Conservation (phyloP, 2,329 filamentous ascomycete genomes). For the Scytalidium lignicola region DNA sequence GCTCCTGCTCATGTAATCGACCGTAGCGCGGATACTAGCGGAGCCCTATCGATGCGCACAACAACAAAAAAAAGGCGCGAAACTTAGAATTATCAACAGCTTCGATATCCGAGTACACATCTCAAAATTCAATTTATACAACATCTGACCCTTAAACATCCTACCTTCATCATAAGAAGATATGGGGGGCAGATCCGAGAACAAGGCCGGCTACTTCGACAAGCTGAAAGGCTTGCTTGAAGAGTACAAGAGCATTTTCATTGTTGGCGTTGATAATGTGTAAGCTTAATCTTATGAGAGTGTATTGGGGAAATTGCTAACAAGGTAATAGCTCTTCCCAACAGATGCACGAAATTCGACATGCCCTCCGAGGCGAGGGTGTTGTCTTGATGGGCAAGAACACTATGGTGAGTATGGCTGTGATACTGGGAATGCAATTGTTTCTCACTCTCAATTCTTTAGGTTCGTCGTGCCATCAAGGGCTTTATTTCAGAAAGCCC, state of each 20-base stretch:
- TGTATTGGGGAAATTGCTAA: neutral
- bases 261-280: slow-evolving; percentile 90
- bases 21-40: neutral
- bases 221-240: slow-evolving; percentile 98
- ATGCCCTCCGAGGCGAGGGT: slow-evolving; percentile 81
- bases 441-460: slow-evolving; percentile 7
- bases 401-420: slow-evolving; percentile 74
- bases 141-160: slow-evolving; percentile 87
- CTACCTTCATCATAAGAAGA: slow-evolving; percentile 95
- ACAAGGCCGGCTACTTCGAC: slow-evolving; percentile 98
- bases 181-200: slow-evolving; percentile 95
- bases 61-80: neutral
- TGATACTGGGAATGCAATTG: neutral
- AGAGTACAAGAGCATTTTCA: slow-evolving; percentile 96
- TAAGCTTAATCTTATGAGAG: neutral
- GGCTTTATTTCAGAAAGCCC: slow-evolving; percentile 85
- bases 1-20: neutral
- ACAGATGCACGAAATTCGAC: slow-evolving; percentile 99
- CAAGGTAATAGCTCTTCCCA: slow-evolving; percentile 77
- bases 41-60: neutral
- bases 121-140: slow-evolving; percentile 17
- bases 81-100: slow-evolving; percentile 5
- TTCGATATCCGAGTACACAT: slow-evolving; percentile 11
- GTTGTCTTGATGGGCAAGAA: slow-evolving; percentile 99
- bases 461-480: slow-evolving; percentile 96